Evolutionary conservation across 2,329 filamentous ascomycete species (phyloP), one percentile per base, ranked within the genome.

Genomic region (Fusarium sp.): DNA sequence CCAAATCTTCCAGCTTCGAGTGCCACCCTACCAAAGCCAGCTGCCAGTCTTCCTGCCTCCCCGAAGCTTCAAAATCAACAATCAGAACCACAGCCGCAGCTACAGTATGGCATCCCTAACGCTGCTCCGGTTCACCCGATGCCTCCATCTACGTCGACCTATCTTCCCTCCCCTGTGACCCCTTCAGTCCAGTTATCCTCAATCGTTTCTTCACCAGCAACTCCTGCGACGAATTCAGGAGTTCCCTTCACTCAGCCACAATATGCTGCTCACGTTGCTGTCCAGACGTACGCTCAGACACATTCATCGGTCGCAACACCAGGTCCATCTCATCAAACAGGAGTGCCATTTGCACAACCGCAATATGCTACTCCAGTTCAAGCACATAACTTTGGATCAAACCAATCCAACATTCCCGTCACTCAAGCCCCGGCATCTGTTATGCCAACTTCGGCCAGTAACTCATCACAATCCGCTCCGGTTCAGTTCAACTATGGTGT

Each of bases 341-440:
- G 55, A 41, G 59, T 69, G 8, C 69, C 73, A n/a, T 76, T 64
- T 26, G 32, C 69, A 28, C 76, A 78, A 20, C 73, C 71, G 18
- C 75, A 75, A 57, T 78, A 77, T 59, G 75, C 69, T 39, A 26
- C 55, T 51, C 61, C 69, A 15, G 57, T 71, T 47, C 60, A 71
- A 17, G 26, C 44, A 28, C 73, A 68, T 26, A 67, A 53, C 62
- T 72, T 74, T 36, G 66, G 55, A 6, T 32, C 62, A 20, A 65
- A 35, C 18, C 69, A 69, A 38, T 58, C 69, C 26, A 53, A 69
- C 11, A 41, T 54, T 39, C 22, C 20, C 28, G 22, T 60, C 45
- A 45, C 58, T 24, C 65, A 71, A 44, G 42, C 32, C 38, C 39
- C 51, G 20, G 35, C 39, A 26, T 57, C 66, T 14, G 54, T 17